Evolutionary conservation across 495 filamentous ascomycete species (phyloP).

Genomic region (Polyplosphaeria fusca): DNA sequence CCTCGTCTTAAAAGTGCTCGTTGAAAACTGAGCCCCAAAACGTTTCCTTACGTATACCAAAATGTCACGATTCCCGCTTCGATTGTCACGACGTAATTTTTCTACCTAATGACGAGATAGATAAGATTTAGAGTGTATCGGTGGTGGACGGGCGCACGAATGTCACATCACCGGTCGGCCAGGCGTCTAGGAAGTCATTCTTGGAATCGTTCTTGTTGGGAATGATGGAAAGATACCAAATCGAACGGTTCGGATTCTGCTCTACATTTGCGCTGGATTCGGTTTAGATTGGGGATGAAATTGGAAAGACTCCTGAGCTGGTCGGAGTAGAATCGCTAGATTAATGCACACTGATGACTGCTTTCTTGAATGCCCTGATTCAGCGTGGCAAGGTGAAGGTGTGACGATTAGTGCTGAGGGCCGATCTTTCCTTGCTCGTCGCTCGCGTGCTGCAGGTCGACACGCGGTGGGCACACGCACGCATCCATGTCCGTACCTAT

Average conservation of each 20-base stretch:
- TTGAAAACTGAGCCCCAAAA: conserved; percentile 21
- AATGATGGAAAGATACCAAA: conserved; percentile 11
- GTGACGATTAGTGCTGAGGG: too few relatives aligned
- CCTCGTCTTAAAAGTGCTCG: conserved; percentile 37
- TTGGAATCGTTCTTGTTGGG: conserved; percentile 1
- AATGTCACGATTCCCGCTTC: too few relatives aligned
- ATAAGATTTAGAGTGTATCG: conserved; percentile 17
- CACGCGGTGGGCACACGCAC: too few relatives aligned
- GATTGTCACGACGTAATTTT: too few relatives aligned
- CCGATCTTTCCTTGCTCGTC: too few relatives aligned
- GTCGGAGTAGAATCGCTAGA: neutral
- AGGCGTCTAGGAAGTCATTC: conserved; percentile 1
- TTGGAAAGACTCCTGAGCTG: neutral
- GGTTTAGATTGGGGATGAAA: neutral
- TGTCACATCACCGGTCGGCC: neutral
- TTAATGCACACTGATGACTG: neutral
- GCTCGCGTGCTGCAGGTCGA: too few relatives aligned
- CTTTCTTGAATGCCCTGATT: neutral
- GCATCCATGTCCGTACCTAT: too few relatives aligned
- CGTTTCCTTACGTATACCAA: neutral
- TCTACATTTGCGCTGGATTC: neutral
- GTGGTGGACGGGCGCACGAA: neutral
- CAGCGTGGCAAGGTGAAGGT: too few relatives aligned
- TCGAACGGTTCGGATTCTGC: too few relatives aligned
- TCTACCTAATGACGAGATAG: conserved; percentile 12